Conservation (phyloP, 1,284 basidiomycete genomes). For the Hemileia vastatrix region DNA sequence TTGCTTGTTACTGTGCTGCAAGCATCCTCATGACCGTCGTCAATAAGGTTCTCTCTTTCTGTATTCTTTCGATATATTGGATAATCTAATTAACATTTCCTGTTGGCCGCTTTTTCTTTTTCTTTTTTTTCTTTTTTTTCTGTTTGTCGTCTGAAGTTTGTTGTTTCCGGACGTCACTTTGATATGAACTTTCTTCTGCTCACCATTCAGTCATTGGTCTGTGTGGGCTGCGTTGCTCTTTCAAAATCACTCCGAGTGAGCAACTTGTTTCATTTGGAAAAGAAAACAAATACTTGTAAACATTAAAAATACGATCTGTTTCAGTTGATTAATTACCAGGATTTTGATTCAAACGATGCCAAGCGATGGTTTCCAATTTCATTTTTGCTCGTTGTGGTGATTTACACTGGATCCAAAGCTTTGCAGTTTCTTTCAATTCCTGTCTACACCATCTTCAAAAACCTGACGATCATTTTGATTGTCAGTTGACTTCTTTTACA, state of each 20-base stretch:
- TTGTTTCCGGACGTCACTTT: slow-evolving; percentile 86
- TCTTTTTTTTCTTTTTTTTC: background rate
- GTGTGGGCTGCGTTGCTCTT: slow-evolving; percentile 15
- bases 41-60: slow-evolving; percentile 62
- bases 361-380: slow-evolving; percentile 93
- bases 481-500: slow-evolving; percentile 49
- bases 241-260: slow-evolving; percentile 2
- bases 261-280: background rate
- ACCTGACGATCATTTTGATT: slow-evolving; percentile 95
- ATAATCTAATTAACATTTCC: slow-evolving; percentile 5
- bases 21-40: slow-evolving; percentile 97
- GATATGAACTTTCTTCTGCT: slow-evolving; percentile 95
- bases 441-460: slow-evolving; percentile 83
- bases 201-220: slow-evolving; percentile 65
- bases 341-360: slow-evolving; percentile 73
- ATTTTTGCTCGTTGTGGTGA: slow-evolving; percentile 80
- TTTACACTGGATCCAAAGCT: slow-evolving; percentile 97
- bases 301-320: too few species aligned
- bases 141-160: slow-evolving; percentile 56
- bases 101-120: slow-evolving; percentile 18
- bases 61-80: background rate
- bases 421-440: slow-evolving; percentile 49
- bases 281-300: too few species aligned
- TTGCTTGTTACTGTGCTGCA: slow-evolving; percentile 81
- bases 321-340: slow-evolving; percentile 69